Evolutionary conservation across 495 filamentous ascomycete genomes (phyloP), one percentile per base, ranked within the genome.

Genomic region (Pyrenopolyporus hunteri): DNA sequence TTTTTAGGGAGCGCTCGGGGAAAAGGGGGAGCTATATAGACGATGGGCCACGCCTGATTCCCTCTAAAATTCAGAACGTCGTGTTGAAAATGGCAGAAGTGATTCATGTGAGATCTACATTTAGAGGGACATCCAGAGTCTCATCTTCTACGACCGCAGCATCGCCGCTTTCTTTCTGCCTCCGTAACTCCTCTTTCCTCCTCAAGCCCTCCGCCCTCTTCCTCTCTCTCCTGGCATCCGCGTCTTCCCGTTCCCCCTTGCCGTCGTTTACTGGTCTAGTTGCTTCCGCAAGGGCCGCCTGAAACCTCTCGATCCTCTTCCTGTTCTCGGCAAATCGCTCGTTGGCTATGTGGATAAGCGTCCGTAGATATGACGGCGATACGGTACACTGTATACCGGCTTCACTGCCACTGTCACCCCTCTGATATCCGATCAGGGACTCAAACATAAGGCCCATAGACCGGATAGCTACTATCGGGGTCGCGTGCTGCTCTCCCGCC

Each of bases 361-460:
- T 83, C 19, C 74, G 72, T 9, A 96, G 75, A 66, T 91, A 87
- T 4, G 72, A 75, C 47, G 86, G 76, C 0, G 79, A 71, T 0
- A 88, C 85, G 7, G 78, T 64, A 8, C 73, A 68, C 42, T 74
- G 74, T 10, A 68, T 44, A 6, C 67, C 52, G 10, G 78, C 73
- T 5, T 72, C 56, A 8, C 73, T 63, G 22, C 29, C 64, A 19
- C 17, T 63, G 19, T 81, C 66, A 14, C 29, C 36, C 20, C 51
- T 13, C 10, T 76, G 73, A 50, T 82, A 81, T 0, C 89, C 93
- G 20, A 97, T 82, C 25, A 96, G 73, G 0, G 87, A 88, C 69
- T 96, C 91, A 45, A 97, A 83, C 1, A 82, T 81, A 6, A 97
- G 76, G 0, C 92, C 93, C 66, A 87, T 85, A 2, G 89, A 91